Evolutionary conservation across 2,329 filamentous ascomycete genomes (phyloP), one percentile per base, ranked within the genome.

Genomic region (Arthrobotrys musiformis): DNA sequence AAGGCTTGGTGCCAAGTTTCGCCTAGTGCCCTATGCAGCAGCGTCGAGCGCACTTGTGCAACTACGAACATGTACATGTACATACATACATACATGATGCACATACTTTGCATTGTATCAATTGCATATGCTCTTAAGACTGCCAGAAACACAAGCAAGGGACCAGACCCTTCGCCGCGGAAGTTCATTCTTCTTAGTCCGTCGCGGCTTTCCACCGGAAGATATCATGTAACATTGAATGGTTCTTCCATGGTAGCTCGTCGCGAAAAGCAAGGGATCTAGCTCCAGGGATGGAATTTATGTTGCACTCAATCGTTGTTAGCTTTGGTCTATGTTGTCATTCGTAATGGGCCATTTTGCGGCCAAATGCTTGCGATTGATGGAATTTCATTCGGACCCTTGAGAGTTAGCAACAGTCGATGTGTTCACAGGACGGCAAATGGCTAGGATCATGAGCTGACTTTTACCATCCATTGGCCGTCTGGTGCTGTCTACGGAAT

Each of bases 1-100:
- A 66, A 70, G 46, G 28, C 26, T 48, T 17, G 54, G 35, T 64
- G 72, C 73, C 73, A 70, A 77, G 73, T 70, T 70, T 76, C 56
- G 64, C 48, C 63, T 69, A 76, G 72, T 48, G 33, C 48, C 54
- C 40, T 37, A 64, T 50, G 54, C 58, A 58, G 50, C 30, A 24
- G 64, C 40, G 40, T 42, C 40, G 40, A 42, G 2, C 40, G 6
- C 19, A 42, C n/a, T 74, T 52, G 70, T 54, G 68, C 62, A 70
- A 61, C 26, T 40, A 11, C 37, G 22, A 24, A 48, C 28, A 11
- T 42, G 13, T 30, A 42, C 40, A 42, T 42, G 40, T 37, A 40
- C 60, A 58, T 35, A 11, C 30, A 35, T 11, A 5, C 30, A 35
- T 35, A 11, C 30, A 35, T 35, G n/a, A 35, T 35, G 30, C 11